Evolutionary conservation across 495 filamentous ascomycete genomes (phyloP).

Genomic region (Tuber microsphaerosporum): DNA sequence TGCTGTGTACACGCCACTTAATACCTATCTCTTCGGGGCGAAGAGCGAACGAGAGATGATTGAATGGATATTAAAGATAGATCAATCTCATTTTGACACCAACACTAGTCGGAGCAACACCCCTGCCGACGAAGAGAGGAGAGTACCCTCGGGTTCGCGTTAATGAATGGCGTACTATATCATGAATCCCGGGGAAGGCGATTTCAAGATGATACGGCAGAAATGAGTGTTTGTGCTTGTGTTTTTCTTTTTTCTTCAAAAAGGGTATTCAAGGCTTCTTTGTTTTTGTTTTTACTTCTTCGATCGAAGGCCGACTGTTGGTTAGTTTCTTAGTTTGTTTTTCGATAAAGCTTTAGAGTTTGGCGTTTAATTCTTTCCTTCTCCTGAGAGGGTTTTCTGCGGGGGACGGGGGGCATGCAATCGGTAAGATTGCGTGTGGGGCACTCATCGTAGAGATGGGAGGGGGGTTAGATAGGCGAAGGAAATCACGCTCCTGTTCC

Average conservation of each 20-base stretch:
- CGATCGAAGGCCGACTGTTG: neutral
- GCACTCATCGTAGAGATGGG: neutral
- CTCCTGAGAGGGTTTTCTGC: neutral
- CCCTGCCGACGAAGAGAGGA: slow-evolving; percentile 20
- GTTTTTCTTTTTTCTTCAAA: neutral
- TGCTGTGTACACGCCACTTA: slow-evolving; percentile 85
- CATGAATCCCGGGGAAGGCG: neutral
- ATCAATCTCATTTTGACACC: slow-evolving; percentile 49
- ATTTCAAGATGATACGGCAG: neutral
- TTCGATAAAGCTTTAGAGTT: slow-evolving; percentile 1
- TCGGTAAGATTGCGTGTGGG: neutral
- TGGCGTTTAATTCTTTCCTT: slow-evolving; percentile 1
- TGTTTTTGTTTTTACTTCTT: neutral
- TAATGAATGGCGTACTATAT: neutral
- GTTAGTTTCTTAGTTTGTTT: neutral
- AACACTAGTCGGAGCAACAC: slow-evolving; percentile 43
- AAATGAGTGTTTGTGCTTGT: slow-evolving; percentile 1
- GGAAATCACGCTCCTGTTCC: neutral
- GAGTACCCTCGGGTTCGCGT: neutral
- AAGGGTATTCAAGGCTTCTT: neutral
- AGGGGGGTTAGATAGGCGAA: neutral
- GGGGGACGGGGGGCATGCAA: neutral
- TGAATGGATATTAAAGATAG: slow-evolving; percentile 85
- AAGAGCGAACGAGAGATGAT: slow-evolving; percentile 80
- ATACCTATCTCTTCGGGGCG: slow-evolving; percentile 89